phyloP scores from a whole-genome alignment of 371 early-diverging fungal genomes.

The Mucor lusitanicus region DNA sequence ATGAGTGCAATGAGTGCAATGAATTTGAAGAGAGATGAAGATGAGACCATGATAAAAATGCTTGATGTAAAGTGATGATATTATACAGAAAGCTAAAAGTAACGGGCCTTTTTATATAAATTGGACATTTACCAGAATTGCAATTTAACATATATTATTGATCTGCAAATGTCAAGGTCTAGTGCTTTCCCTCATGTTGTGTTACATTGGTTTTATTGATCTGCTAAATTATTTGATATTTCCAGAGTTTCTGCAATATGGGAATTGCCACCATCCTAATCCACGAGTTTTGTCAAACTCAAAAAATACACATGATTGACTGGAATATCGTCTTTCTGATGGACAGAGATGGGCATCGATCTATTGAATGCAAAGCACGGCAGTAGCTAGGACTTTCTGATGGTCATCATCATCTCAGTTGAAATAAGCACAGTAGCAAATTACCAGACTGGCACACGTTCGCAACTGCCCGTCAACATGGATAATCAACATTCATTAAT shows the following conservation, averaged over 20 bases:
- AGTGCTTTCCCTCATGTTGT: neutral
- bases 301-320: neutral
- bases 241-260: neutral
- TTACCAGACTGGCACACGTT: neutral
- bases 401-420: neutral
- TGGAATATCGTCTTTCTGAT: neutral
- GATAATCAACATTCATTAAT: neutral
- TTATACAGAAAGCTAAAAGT: neutral
- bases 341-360: neutral
- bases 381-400: neutral
- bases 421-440: neutral
- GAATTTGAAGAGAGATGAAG: neutral
- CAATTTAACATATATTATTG: neutral
- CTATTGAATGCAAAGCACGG: neutral
- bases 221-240: neutral
- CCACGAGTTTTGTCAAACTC: neutral
- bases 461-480: neutral
- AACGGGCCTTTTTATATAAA: neutral
- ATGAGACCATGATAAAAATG: neutral
- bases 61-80: no score
- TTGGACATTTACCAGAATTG: neutral
- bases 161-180: neutral
- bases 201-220: neutral
- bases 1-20: neutral
- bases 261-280: neutral